phyloP scores from a whole-genome alignment of 2,329 filamentous ascomycete genomes.

The Ophiosphaerella korrae region DNA sequence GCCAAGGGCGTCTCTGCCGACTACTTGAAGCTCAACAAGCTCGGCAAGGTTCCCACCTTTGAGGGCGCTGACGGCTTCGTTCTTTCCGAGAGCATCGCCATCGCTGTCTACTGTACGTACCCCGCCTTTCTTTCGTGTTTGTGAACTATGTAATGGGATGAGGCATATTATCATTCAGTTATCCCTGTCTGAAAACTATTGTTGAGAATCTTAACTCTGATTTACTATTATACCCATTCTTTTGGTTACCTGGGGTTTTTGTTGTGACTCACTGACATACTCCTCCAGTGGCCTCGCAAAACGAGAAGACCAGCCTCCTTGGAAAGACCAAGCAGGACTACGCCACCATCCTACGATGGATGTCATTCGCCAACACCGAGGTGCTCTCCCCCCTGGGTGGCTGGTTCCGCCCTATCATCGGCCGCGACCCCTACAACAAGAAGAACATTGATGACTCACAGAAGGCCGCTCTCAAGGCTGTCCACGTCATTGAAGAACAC shows the following conservation, averaged over 20 bases:
- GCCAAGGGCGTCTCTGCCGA: conserved; percentile 70
- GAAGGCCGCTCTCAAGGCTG: conserved; percentile 70
- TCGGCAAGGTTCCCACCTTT: conserved; percentile 92
- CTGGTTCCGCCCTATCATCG: conserved; percentile 88
- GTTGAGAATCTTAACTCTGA: conserved; percentile 83
- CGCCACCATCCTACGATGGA: conserved; percentile 96
- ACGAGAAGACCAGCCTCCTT: conserved; percentile 99
- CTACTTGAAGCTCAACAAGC: conserved; percentile 83
- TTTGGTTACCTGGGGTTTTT: conserved; percentile 19
- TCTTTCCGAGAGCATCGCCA: conserved; percentile 88
- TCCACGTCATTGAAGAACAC: conserved; percentile 82
- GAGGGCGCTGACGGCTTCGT: conserved; percentile 88
- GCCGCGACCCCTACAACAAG: conserved; percentile 92
- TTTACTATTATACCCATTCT: conserved; percentile 70
- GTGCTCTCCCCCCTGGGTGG: conserved; percentile 72
- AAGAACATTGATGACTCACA: conserved; percentile 84
- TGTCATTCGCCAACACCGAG: conserved; percentile 95
- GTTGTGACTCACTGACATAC: conserved; percentile 37
- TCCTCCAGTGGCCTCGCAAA: conserved; percentile 88
- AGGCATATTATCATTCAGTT: conserved; percentile 68
- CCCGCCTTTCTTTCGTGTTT: conserved; percentile 15
- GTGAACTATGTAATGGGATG: conserved; percentile 57
- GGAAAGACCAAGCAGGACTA: conserved; percentile 99
- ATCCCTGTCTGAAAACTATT: conserved; percentile 89
- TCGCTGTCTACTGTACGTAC: conserved; percentile 94